These are phyloP conservation scores for Waltergamsia citrina DNA, from an alignment of 2,329 filamentous ascomycete genomes.

Conservation along the genomic window DNA sequence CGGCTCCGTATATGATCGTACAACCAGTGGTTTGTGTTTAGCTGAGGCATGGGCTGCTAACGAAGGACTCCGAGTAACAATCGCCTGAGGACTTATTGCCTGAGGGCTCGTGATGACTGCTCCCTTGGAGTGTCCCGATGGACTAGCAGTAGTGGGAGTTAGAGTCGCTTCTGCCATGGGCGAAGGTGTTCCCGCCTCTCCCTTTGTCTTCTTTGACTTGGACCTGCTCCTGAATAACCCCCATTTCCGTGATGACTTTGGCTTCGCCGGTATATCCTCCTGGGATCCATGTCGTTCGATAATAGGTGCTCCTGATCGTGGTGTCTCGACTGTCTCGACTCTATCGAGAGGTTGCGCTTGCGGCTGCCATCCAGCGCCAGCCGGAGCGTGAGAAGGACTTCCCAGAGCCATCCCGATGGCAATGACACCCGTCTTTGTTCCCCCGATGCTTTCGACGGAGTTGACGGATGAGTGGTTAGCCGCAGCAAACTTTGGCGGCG, in stretches of 20 bases:
- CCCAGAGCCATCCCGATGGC: conserved; percentile 68
- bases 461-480: neutral
- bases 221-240: conserved; percentile 42
- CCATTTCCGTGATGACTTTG: conserved; percentile 47
- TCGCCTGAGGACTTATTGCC: neutral
- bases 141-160: neutral
- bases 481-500: neutral
- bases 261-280: conserved; percentile 20
- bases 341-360: conserved; percentile 7
- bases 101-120: neutral
- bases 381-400: conserved; percentile 46
- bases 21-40: neutral
- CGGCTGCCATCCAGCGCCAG: conserved; percentile 16
- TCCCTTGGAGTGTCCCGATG: neutral
- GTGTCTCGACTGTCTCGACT: neutral
- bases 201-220: conserved; percentile 11
- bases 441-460: neutral
- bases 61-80: neutral
- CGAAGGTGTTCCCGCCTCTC: neutral
- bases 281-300: neutral
- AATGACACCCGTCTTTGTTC: conserved; percentile 16
- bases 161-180: neutral
- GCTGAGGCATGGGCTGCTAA: neutral
- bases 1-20: conserved; percentile 3
- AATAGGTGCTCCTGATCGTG: too few relatives aligned